phyloP scores from a whole-genome alignment of 106 monocot species.

The Phalaenopsis aphrodite region DNA sequence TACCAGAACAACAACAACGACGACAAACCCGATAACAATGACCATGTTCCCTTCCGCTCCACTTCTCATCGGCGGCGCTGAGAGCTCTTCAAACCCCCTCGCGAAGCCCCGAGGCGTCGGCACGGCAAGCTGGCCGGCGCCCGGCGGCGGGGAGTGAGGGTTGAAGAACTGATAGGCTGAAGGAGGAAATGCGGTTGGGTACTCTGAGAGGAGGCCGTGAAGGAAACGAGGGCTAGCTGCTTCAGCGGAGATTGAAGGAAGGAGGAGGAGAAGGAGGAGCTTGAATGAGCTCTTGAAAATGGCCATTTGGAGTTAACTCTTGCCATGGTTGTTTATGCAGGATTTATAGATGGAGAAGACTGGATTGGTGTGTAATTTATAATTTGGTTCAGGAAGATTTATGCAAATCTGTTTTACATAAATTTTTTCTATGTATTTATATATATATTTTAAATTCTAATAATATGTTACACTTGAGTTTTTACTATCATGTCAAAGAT shows the following conservation, averaged over 20 bases:
- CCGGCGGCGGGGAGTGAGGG: neutral
- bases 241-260: neutral
- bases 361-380: too few relatives aligned
- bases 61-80: neutral
- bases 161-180: conserved; percentile 12
- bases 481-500: too few relatives aligned
- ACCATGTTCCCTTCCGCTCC: neutral
- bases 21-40: neutral
- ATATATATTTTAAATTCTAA: too few relatives aligned
- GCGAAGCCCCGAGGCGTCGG: neutral
- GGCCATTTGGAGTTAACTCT: neutral
- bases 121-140: neutral
- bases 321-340: neutral
- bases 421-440: too few relatives aligned
- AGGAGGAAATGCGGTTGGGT: conserved; percentile 4
- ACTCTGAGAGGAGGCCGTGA: conserved; percentile 5
- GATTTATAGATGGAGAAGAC: neutral
- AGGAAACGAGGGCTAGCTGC: neutral
- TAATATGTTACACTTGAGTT: too few relatives aligned
- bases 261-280: neutral
- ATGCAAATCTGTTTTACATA: too few relatives aligned
- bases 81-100: neutral
- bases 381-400: too few relatives aligned
- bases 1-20: neutral
- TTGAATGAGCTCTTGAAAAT: neutral